A percentile compares a stretch with the other conserved stretches of the same genome.
Evolutionary conservation across 2,329 filamentous ascomycete species (phyloP).

Genomic region (Byssoonygena ceratinophila): DNA sequence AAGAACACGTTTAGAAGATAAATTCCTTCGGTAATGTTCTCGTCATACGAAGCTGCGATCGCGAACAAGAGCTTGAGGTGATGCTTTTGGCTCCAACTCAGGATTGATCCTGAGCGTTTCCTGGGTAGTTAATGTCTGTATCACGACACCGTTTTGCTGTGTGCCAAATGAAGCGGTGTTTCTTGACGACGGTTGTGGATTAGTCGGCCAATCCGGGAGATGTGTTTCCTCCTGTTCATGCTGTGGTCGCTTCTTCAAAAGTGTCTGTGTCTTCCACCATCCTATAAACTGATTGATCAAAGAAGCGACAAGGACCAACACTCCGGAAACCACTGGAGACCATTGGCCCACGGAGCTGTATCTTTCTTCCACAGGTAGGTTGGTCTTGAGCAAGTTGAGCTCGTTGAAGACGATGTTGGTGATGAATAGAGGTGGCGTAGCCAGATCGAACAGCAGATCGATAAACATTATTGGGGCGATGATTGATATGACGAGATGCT

Average conservation of each 20-base stretch:
- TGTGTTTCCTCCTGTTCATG: background rate
- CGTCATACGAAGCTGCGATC: background rate
- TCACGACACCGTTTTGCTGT: conserved; percentile 11
- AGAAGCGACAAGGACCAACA: conserved; percentile 21
- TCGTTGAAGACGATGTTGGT: conserved; percentile 23
- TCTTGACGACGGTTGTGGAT: background rate
- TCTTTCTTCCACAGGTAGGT: conserved; percentile 20
- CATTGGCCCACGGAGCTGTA: conserved; percentile 22
- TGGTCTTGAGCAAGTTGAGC: conserved; percentile 18
- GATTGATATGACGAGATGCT: conserved; percentile 13
- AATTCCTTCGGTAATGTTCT: too few species aligned
- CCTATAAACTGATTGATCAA: conserved; percentile 17
- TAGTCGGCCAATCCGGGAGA: background rate
- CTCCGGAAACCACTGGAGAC: conserved; percentile 19
- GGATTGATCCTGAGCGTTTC: conserved; percentile 9
- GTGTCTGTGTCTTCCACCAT: conserved; percentile 13
- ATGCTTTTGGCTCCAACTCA: background rate
- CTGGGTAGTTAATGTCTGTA: conserved; percentile 5
- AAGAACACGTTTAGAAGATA: too few species aligned
- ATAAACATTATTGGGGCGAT: conserved; percentile 20
- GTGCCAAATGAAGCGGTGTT: background rate
- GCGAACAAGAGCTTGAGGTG: conserved; percentile 8
- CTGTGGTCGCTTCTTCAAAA: conserved; percentile 11
- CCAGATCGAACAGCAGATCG: conserved; percentile 20
- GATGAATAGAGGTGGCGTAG: conserved; percentile 20